Percentiles rank a stretch among this genome's conserved stretches.
Conservation (phyloP, 441 rosid genomes). For the Brassica hybrid region DNA sequence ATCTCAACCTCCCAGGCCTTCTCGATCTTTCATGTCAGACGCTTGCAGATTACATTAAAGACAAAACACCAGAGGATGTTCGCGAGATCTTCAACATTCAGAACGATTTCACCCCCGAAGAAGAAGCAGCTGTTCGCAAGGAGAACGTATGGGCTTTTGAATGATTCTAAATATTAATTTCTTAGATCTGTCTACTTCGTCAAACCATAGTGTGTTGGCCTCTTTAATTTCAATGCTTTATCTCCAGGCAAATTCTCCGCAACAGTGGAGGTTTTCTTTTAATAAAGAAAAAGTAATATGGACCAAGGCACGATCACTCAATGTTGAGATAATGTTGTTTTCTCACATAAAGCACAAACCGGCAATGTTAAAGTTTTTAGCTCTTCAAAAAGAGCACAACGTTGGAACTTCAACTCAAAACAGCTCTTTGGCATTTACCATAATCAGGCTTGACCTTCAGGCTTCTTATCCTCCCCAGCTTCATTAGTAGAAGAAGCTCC, state of each 20-base stretch:
- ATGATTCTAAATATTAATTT: conserved; percentile 34
- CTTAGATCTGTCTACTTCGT: conserved; percentile 27
- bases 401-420: background rate
- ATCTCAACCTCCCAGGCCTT: background rate
- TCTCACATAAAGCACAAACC: too few relatives aligned
- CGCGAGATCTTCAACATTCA: background rate
- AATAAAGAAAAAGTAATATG: too few relatives aligned
- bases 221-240: too few relatives aligned
- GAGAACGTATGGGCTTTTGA: background rate
- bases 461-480: conserved; percentile 65
- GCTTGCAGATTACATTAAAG: background rate
- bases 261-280: too few relatives aligned
- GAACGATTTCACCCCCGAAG: background rate
- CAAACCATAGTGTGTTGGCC: background rate
- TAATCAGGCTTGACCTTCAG: conserved; percentile 62
- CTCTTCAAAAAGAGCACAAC: too few relatives aligned
- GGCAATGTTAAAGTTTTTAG: too few relatives aligned
- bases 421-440: conserved; percentile 24
- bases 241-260: too few relatives aligned
- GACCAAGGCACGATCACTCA: too few relatives aligned
- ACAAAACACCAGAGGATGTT: background rate
- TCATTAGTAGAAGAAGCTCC: conserved; percentile 46
- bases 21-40: background rate
- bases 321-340: too few relatives aligned
- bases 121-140: background rate